These are phyloP conservation scores for Cladorrhinum sp. DNA, from an alignment of 2,329 filamentous ascomycete species.

Conservation along the genomic window DNA sequence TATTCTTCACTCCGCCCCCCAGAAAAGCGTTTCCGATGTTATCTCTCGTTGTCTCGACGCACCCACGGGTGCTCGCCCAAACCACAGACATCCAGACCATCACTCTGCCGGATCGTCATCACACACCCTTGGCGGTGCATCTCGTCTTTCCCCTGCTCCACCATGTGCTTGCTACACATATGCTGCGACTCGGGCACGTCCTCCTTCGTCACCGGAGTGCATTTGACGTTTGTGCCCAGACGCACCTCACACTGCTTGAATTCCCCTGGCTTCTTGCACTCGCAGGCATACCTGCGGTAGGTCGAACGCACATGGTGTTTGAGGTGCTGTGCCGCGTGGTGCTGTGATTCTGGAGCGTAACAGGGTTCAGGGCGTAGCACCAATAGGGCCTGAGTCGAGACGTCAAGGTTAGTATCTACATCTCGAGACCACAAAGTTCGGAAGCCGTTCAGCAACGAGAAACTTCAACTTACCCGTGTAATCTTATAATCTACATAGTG, in stretches of 20 bases:
- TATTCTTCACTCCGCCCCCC: no score
- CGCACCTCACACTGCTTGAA: conserved; percentile 15
- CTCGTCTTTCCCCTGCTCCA: conserved; percentile 13
- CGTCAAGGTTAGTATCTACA: neutral
- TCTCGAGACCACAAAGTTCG: neutral
- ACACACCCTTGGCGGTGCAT: no score
- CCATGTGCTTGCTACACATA: conserved; percentile 16
- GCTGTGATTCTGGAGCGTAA: neutral
- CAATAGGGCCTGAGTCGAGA: neutral
- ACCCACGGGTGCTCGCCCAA: no score
- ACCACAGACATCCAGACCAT: no score
- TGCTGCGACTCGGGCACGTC: neutral
- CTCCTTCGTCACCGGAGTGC: conserved; percentile 5
- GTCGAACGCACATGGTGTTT: conserved; percentile 4
- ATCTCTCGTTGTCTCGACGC: no score
- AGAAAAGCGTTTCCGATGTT: no score
- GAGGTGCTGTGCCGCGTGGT: no score
- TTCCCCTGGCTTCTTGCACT: conserved; percentile 11
- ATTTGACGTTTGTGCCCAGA: conserved; percentile 17
- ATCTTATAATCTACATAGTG: no score
- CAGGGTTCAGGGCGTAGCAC: neutral
- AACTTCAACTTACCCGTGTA: neutral
- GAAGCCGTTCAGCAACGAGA: neutral
- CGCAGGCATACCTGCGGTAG: conserved; percentile 14
- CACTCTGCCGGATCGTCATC: no score